phyloP scores from a whole-genome alignment of 306 rosid species.

The Malus sieversii region DNA sequence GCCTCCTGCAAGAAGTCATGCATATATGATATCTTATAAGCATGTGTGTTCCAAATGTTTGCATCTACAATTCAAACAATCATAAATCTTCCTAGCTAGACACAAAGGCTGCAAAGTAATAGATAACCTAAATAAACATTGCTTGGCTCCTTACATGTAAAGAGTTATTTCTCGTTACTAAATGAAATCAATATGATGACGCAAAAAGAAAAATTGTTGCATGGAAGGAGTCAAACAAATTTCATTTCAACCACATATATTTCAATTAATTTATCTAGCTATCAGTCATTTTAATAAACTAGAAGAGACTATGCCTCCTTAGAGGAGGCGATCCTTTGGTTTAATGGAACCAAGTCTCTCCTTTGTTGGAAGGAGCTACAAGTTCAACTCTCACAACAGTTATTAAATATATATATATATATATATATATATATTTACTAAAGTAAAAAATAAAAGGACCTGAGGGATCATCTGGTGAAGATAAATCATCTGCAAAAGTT shows the following conservation, averaged over 20 bases:
- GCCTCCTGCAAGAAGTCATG: constrained; percentile 24
- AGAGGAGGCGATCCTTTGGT: background rate
- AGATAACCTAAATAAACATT: background rate
- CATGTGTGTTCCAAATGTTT: background rate
- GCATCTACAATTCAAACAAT: background rate
- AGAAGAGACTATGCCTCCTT: background rate
- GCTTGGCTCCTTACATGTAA: background rate
- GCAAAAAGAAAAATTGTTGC: background rate
- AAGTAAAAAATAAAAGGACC: constrained; percentile 1
- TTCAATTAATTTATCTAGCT: background rate
- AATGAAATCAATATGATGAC: no score
- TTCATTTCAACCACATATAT: background rate
- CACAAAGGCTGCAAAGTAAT: background rate
- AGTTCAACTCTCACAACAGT: background rate
- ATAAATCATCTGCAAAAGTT: background rate
- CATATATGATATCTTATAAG: background rate
- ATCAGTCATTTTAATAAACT: background rate
- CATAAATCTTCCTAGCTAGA: background rate
- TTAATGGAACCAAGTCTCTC: background rate
- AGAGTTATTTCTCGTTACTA: background rate
- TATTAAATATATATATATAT: no score
- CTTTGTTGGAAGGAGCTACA: background rate
- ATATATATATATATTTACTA: background rate
- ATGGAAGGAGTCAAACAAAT: background rate
- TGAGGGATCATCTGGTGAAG: background rate